Evolutionary conservation across 345 rosid genomes (phyloP).

Genomic region (Ceriops zippeliana): DNA sequence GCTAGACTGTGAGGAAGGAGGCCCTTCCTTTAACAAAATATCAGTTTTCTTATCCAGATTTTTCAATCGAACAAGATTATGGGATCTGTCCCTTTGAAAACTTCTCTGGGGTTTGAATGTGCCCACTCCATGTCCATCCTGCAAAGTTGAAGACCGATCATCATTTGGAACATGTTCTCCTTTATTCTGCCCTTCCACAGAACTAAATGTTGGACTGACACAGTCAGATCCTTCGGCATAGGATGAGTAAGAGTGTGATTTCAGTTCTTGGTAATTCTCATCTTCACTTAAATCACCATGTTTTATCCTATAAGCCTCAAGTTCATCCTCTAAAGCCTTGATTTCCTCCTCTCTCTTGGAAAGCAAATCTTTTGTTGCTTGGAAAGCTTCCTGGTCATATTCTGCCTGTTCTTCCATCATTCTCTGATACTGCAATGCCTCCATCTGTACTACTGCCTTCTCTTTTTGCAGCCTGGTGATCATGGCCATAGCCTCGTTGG

Average conservation of each 20-base stretch:
- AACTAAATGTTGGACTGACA: conserved; percentile 16
- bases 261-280: conserved; percentile 24
- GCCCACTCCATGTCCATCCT: conserved; percentile 17
- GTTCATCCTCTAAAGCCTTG: conserved; percentile 54
- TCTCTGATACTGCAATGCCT: conserved; percentile 92
- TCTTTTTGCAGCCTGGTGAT: conserved; percentile 84
- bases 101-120: conserved; percentile 7
- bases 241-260: conserved; percentile 17
- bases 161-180: conserved; percentile 13
- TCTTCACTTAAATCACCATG: conserved; percentile 42
- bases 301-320: conserved; percentile 58
- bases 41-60: conserved; percentile 26
- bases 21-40: conserved; percentile 13
- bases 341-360: conserved; percentile 58
- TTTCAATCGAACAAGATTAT: conserved; percentile 16
- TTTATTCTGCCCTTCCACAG: conserved; percentile 16
- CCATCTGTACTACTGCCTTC: conserved; percentile 94
- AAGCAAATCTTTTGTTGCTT: conserved; percentile 47
- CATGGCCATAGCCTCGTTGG: conserved; percentile 94
- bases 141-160: conserved; percentile 9
- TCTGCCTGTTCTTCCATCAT: conserved; percentile 99
- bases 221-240: conserved; percentile 23
- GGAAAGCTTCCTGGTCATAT: conserved; percentile 82
- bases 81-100: conserved; percentile 10
- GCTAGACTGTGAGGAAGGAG: conserved; percentile 22